These are phyloP conservation scores for Neurospora sp. DNA, from an alignment of 495 filamentous ascomycete genomes.

Conservation along the genomic window DNA sequence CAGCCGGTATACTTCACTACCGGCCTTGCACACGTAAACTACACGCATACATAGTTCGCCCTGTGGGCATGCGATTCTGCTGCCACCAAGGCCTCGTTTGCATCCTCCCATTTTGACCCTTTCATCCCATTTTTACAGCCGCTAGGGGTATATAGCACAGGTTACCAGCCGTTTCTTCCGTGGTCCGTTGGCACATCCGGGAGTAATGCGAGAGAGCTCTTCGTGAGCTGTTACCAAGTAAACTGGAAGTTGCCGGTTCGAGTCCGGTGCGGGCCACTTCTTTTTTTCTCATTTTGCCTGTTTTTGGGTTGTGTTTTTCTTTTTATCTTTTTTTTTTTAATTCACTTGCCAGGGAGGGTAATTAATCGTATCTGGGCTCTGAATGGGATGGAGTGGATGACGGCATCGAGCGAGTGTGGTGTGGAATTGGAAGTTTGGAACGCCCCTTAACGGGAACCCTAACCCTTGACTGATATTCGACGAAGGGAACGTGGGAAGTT, in stretches of 20 bases:
- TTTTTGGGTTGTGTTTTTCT: too few relatives aligned
- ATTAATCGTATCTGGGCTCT: too few relatives aligned
- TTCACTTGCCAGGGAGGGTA: too few relatives aligned
- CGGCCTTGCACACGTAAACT: background rate
- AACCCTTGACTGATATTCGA: too few relatives aligned
- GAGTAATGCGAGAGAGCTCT: background rate
- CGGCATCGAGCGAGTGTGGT: background rate
- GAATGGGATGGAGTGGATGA: background rate
- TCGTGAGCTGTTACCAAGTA: background rate
- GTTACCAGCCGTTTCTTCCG: background rate
- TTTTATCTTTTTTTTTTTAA: too few relatives aligned
- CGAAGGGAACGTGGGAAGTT: too few relatives aligned
- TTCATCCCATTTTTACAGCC: background rate
- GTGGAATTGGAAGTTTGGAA: background rate
- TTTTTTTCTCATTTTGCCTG: too few relatives aligned
- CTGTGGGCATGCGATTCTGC: background rate
- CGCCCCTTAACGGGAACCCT: background rate
- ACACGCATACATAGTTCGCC: background rate
- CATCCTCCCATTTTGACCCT: too few relatives aligned
- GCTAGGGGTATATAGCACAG: background rate
- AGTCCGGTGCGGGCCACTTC: background rate
- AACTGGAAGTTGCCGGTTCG: background rate
- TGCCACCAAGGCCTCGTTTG: background rate
- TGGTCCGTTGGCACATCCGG: background rate
- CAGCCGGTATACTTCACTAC: background rate